These are phyloP conservation scores for Dorcoceras hygrometricum DNA, from an alignment of 257 asterid genomes.

Conservation along the genomic window DNA sequence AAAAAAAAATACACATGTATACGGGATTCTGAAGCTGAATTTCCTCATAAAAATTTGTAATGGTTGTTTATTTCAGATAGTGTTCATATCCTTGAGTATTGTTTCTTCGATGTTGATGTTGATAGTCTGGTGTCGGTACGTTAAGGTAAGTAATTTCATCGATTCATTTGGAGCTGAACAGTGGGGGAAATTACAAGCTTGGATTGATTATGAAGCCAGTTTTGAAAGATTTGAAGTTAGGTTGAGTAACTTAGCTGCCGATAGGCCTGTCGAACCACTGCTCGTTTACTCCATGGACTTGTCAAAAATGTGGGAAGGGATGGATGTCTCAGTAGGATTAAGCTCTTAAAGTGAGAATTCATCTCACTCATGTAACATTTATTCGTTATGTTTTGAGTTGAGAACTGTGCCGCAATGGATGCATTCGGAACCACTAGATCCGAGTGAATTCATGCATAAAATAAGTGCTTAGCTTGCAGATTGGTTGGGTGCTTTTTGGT, in stretches of 20 bases:
- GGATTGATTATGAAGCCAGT: constrained; percentile 89
- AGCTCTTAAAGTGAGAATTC: constrained; percentile 65
- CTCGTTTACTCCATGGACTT: constrained; percentile 55
- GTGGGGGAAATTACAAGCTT: constrained; percentile 72
- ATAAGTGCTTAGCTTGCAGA: not conserved
- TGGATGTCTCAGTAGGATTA: constrained; percentile 52
- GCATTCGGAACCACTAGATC: constrained; percentile 91
- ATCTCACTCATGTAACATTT: constrained; percentile 42
- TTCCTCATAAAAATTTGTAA: too few relatives aligned
- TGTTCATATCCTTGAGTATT: too few relatives aligned
- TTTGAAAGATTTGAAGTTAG: constrained; percentile 67
- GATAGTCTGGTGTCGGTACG: constrained; percentile 55
- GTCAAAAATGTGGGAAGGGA: constrained; percentile 51
- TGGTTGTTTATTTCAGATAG: too few relatives aligned
- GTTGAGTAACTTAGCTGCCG: constrained; percentile 41
- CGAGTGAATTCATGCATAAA: constrained; percentile 30
- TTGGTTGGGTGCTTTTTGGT: not conserved
- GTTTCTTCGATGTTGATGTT: constrained; percentile 67
- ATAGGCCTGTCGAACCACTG: constrained; percentile 54
- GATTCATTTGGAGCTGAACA: constrained; percentile 40
- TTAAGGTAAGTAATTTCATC: constrained; percentile 61
- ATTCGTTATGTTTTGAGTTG: constrained; percentile 56
- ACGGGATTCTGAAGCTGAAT: too few relatives aligned
- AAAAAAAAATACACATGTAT: too few relatives aligned
- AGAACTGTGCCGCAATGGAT: constrained; percentile 57